Evolutionary conservation across 1,139 yeast species (phyloP), one percentile per base, ranked within the genome.

Genomic region (Sporopachydermia cereana): DNA sequence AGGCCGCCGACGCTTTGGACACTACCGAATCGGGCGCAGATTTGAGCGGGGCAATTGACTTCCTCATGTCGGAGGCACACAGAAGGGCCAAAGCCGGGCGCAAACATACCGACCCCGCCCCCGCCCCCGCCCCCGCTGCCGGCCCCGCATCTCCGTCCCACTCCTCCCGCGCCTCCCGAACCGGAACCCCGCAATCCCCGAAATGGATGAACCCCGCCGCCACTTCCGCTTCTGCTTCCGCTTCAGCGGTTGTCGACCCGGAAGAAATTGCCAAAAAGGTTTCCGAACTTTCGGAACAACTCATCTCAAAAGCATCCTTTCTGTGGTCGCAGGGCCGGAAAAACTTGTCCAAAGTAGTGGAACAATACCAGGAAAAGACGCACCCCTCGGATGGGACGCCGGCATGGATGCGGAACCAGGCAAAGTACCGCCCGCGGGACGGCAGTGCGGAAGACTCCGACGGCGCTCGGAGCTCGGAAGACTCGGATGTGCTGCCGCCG

Each of bases 321-420:
- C 63, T 81, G 42, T 72, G 81, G 54, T 71, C 73, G 47, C 74
- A 76, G 50, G 83, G 91, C 2, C 71, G 72, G 48, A 68, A 77
- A 49, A 77, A 79, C 25, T 69, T 84, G 3, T 72, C 77, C 53
- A 77, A 78, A 54, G 84, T 84, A 39, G 66, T 83, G 41, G 84
- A 78, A 47, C 76, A 74, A 54, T 75, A 80, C 51, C 76, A 76
- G 50, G 64, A 60, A 39, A 63, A 57, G 39, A 57, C 54, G 45
- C 50, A 54, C 45, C 54, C 53, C n/a, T 59, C 59, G 43, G 69
- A 69, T 46, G 73, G 74, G 16, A 63, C 72, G 49, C 95, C 95
- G 0, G 78, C 82, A 2, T 85, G 95, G 95, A 81, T 85, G 91
- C 71, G 68, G 48, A 72, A 75, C 50, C 79, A 74, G 55, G 69